Base-by-base conservation (phyloP, 2,329 filamentous ascomycete species). In the Ascochyta viciae-villosae region DNA sequence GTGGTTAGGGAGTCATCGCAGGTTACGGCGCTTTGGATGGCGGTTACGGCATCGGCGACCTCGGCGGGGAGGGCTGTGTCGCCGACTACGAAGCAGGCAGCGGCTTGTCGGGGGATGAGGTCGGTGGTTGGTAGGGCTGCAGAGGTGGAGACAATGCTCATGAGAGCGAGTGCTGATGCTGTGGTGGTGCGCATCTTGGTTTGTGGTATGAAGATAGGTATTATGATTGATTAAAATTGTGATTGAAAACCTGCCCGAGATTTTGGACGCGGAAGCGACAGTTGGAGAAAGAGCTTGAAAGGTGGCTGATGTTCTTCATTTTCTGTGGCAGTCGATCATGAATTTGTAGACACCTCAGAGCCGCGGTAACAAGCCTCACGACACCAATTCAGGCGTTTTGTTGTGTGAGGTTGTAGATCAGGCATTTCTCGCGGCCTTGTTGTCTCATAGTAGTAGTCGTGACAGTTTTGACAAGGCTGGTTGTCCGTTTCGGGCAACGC, bases 61-160 rank as follows among this genome's bases (percentile, higher is more conserved):
- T 86, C 84, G 6, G 74, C 73, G 0, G 85, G 85, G 10, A 87
- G 81, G 3, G 74, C 70, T 5, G 74, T 71, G 47, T 71, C 76
- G 60, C 85, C 85, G 57, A 85, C 69, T 13, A 87, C 57, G 76
- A 86, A 86, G 77, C 85, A 87, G 35, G 82, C 75, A 12, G 53
- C 39, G 23, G 58, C 57, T 58, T 70, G 69, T 29, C 68, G 63
- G 37, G 48, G 27, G 3, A 24, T 44, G 35, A 65, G 50, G 9
- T 41, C 26, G 4, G 58, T 38, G 10, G 55, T 57, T 7, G 65
- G 60, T 23, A 63, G 42, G 35, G 65, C 65, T 16, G 52, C 27
- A 13, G 51, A 40, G 27, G 52, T 23, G n/a, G 60, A 59, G 23
- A 66, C 37, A 4, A 58, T 23, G 43, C 60, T 54, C 13, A 68